Conservation (phyloP, 805 yeast genomes). For the Metschnikowia gruessii region DNA sequence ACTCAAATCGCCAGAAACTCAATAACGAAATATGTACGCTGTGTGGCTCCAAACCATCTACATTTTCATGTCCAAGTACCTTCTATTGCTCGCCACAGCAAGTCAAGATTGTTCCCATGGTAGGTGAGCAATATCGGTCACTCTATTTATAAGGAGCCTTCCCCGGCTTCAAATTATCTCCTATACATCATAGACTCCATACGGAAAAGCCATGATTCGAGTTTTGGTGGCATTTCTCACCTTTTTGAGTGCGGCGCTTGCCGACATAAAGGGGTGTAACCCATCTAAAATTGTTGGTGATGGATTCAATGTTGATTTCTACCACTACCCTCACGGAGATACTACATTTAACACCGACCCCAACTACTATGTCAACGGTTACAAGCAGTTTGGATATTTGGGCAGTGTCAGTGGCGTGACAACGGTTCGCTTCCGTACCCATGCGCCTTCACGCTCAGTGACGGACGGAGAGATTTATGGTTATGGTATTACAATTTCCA, state of each 20-base stretch:
- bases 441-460: background rate
- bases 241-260: conserved; percentile 1
- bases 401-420: conserved; percentile 2
- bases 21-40: background rate
- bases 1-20: too few species aligned
- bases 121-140: too few species aligned
- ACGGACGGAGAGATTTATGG: conserved; percentile 4
- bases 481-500: conserved; percentile 2
- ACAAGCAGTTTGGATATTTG: conserved; percentile 2
- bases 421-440: background rate
- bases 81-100: too few species aligned
- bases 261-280: conserved; percentile 3
- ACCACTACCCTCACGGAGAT: conserved; percentile 5
- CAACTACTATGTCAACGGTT: conserved; percentile 6
- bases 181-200: too few species aligned
- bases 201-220: background rate
- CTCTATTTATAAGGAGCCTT: too few species aligned
- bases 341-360: conserved; percentile 2
- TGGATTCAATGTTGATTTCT: conserved; percentile 8
- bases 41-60: too few species aligned
- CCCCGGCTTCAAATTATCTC: too few species aligned
- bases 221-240: conserved; percentile 1
- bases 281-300: background rate
- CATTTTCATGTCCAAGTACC: too few species aligned
- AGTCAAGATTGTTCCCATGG: too few species aligned